These are phyloP conservation scores for Pichia phayaonensis DNA, from an alignment of 805 yeast species.

Conservation along the genomic window DNA sequence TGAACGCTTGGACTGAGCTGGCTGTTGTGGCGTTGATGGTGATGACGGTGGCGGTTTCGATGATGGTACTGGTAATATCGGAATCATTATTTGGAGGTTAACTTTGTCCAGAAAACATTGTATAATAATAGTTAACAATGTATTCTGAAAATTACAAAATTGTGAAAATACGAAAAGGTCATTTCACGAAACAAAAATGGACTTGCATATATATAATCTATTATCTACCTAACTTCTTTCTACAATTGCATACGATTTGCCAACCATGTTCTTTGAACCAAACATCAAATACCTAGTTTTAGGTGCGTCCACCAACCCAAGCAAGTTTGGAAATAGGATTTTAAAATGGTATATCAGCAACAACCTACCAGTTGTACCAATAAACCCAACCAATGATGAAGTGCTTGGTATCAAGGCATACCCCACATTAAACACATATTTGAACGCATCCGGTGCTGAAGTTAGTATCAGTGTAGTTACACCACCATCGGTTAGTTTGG, in stretches of 20 bases:
- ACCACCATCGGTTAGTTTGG: constrained; percentile 56
- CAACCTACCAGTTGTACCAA: constrained; percentile 52
- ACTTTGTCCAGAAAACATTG: neutral
- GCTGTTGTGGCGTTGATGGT: neutral
- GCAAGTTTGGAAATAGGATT: constrained; percentile 65
- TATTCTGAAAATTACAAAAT: too few relatives aligned
- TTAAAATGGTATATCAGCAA: constrained; percentile 57
- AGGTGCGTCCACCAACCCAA: constrained; percentile 61
- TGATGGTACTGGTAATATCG: neutral
- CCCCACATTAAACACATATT: constrained; percentile 8
- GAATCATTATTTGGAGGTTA: neutral
- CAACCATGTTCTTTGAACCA: constrained; percentile 9
- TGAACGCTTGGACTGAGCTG: constrained; percentile 9
- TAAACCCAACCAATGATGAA: constrained; percentile 48
- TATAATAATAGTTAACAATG: too few relatives aligned
- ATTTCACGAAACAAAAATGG: too few relatives aligned
- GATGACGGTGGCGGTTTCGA: neutral
- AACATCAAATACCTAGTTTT: constrained; percentile 34
- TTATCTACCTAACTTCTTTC: too few relatives aligned
- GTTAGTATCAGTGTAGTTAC: constrained; percentile 57
- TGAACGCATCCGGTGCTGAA: constrained; percentile 3
- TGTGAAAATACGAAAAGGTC: too few relatives aligned
- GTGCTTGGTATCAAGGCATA: constrained; percentile 26
- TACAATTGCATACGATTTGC: too few relatives aligned
- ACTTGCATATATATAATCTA: too few relatives aligned